Base-by-base conservation (phyloP, 805 yeast species). In the Yarrowia bubula region DNA sequence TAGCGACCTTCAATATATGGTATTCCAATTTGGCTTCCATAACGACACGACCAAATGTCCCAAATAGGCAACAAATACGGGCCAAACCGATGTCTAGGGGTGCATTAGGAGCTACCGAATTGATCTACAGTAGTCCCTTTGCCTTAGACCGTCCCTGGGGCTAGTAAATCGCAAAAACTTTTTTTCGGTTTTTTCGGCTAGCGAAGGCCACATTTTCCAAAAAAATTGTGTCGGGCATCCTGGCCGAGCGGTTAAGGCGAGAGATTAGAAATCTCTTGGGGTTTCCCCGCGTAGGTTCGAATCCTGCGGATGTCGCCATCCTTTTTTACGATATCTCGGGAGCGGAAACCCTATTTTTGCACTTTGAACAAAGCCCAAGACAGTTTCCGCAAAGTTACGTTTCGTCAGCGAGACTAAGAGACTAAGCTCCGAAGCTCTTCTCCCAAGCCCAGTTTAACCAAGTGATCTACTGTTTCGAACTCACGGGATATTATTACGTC, bases 171-270 rank as follows among this genome's bases (percentile, higher is more conserved):
- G 44, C 14, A 31, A 46, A 14, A 31, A 10, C n/a, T 32, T 47
- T 22, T 22, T 22, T 22, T 22, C 28, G 28, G 28, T 5, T 3
- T 22, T 3, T 9, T 31, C 38, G 17, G n/a, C 14, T 3, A n/a
- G 28, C 39, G n/a, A 13, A n/a, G 13, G 33, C 17, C 41, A 35
- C 42, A 5, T 13, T 35, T n/a, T n/a, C n/a, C n/a, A n/a, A n/a
- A n/a, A n/a, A n/a, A n/a, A n/a, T n/a, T n/a, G n/a, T n/a, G n/a
- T n/a, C n/a, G n/a, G n/a, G 61, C 61, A 55, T 39, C 61, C 61
- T 55, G 61, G 61, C 61, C 61, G 61, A 55, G 61, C 61, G 61
- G 61, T 55, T 55, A 55, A 55, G 61, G 61, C 61, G 61, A 55
- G 61, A 55, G 61, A 55, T 55, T 55, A 55, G 61, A 55, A 55